Evolutionary conservation across 495 filamentous ascomycete genomes (phyloP), one percentile per base, ranked within the genome.

Genomic region (Tuber magnatum): DNA sequence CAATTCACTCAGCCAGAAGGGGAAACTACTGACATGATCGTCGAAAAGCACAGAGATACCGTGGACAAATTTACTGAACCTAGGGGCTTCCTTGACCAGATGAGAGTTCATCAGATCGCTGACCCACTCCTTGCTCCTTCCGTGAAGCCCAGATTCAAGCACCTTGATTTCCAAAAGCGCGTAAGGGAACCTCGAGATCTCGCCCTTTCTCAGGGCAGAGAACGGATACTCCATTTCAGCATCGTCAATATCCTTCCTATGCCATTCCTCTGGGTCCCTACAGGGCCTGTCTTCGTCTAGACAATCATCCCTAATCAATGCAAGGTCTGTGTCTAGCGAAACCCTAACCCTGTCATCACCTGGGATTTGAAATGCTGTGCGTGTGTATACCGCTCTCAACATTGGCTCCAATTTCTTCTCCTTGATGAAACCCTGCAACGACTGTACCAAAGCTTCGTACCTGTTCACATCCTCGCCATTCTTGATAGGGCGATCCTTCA

Each of bases 51-150:
- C 89, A 20, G 94, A 94, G 2, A 96, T 90, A 75, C 96, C 95
- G 79, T 99, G 95, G 35, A 94, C 92, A 80, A 98, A 98, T 82
- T 99, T 99, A 61, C 93, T 97, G 85, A 99, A 99, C 38, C 92
- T 89, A 5, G 94, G 92, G 4, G 91, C 91, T 71, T 92, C 89
- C 83, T 95, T 93, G 70, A 99, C 92, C 24, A 99, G 88, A 82
- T 99, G 95, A 16, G 93, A 97, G 69, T 88, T 87, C 89, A 95
- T 97, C 72, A 99, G 85, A 76, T 99, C 95, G 73, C 91, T 86
- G 68, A 97, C 85, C 95, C 95, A 99, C 69, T 92, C 91, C 80
- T 90, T 91, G 18, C 77, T 80, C 40, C 78, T 75, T 24, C 73
- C 72, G 68, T 75, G 80, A 32, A 80, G 73, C 32, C 77, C 78